Conservation (phyloP, 2,329 filamentous ascomycete species). For the Onygena corvina region DNA sequence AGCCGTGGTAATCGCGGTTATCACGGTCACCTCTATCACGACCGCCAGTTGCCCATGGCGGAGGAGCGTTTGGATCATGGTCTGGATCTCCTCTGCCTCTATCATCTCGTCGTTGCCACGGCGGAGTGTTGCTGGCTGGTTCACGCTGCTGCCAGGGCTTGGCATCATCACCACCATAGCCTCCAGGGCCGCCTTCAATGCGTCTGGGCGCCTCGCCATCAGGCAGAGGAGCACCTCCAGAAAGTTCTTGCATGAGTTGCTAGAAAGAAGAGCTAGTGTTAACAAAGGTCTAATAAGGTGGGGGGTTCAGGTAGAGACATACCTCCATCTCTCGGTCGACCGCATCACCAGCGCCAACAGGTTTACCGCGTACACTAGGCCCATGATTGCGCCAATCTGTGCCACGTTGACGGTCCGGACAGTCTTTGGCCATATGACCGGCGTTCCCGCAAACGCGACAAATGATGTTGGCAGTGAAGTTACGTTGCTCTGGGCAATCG, state of each 20-base stretch:
- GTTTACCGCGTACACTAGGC: slow-evolving; percentile 30
- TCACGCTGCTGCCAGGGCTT: slow-evolving; percentile 87
- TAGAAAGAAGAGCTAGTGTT: slow-evolving; percentile 33
- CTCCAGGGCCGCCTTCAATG: slow-evolving; percentile 72
- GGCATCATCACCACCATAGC: slow-evolving; percentile 45
- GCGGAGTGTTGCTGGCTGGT: slow-evolving; percentile 64
- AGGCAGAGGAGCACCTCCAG: slow-evolving; percentile 52
- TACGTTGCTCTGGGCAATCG: slow-evolving; percentile 93
- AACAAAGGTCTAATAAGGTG: not conserved
- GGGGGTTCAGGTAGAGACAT: slow-evolving; percentile 29
- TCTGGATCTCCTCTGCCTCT: slow-evolving; percentile 40
- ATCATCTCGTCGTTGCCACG: slow-evolving; percentile 56
- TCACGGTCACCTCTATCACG: slow-evolving; percentile 23
- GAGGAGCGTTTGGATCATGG: slow-evolving; percentile 19
- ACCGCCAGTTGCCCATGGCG: slow-evolving; percentile 24
- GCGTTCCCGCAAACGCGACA: slow-evolving; percentile 97
- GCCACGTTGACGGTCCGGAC: slow-evolving; percentile 84
- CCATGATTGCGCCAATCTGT: slow-evolving; percentile 81
- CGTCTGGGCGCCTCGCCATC: slow-evolving; percentile 55
- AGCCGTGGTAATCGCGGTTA: slow-evolving; percentile 34
- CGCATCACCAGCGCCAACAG: slow-evolving; percentile 63
- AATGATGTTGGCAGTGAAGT: slow-evolving; percentile 98
- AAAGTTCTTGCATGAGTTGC: slow-evolving; percentile 97
- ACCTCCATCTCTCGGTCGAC: slow-evolving; percentile 93
- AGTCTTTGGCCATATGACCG: slow-evolving; percentile 96